Conservation (phyloP, 2,329 filamentous ascomycete species). For the Hypoxylon sp. region DNA sequence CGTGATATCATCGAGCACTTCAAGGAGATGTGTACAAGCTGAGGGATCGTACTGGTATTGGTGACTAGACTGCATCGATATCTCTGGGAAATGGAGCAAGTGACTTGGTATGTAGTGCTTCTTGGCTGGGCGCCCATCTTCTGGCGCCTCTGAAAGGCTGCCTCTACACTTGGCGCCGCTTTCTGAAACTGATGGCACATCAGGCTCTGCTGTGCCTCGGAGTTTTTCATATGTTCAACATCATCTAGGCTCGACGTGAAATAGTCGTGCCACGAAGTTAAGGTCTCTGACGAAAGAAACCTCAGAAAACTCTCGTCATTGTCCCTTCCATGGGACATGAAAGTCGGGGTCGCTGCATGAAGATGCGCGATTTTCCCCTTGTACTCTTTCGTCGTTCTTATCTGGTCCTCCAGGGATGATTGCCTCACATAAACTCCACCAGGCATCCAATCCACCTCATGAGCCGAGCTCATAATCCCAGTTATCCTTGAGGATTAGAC, state of each 20-base stretch:
- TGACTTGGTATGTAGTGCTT: neutral
- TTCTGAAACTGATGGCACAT: neutral
- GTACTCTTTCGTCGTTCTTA: too few species aligned
- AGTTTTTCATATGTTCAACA: neutral
- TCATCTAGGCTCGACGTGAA: constrained; percentile 1
- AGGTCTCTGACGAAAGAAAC: neutral
- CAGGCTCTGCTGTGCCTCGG: constrained; percentile 1
- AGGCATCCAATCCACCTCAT: constrained; percentile 32
- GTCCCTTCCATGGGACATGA: neutral
- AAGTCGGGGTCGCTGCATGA: neutral
- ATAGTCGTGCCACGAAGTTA: constrained; percentile 24
- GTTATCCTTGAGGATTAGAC: constrained; percentile 14
- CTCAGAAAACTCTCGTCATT: neutral
- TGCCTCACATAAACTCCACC: neutral
- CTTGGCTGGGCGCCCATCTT: neutral
- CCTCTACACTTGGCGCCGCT: neutral
- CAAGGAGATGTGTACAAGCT: too few species aligned
- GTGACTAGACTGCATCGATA: too few species aligned
- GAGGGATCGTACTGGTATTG: too few species aligned
- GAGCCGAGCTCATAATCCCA: neutral
- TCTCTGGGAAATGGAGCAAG: neutral
- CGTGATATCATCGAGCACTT: too few species aligned
- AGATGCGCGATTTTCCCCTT: neutral
- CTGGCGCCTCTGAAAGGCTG: neutral
- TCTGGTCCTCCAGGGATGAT: neutral